phyloP scores from a whole-genome alignment of 2,329 filamentous ascomycete species.

The Botryotinia globosa region DNA sequence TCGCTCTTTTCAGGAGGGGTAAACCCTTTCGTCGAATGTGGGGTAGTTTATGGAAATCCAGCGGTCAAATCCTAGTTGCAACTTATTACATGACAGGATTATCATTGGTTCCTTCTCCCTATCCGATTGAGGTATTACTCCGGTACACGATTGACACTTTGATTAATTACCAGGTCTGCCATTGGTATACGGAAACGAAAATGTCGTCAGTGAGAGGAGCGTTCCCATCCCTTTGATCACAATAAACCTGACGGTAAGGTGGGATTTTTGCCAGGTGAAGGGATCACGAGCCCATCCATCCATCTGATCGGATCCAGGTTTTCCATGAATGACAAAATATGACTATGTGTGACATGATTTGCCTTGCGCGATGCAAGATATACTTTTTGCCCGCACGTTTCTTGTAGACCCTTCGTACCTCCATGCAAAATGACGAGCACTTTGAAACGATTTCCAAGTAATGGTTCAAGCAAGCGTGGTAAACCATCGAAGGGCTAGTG shows the following conservation, averaged over 20 bases:
- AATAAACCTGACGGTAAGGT: not conserved
- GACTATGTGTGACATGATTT: constrained; percentile 7
- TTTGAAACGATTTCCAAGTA: constrained; percentile 2
- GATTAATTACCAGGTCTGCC: not conserved
- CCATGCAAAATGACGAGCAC: constrained; percentile 1
- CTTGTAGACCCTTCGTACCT: constrained; percentile 1
- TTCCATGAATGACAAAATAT: not conserved
- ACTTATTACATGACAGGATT: not conserved
- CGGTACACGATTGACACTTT: not conserved
- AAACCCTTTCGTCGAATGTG: not conserved
- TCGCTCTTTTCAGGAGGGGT: not conserved
- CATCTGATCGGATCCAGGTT: not conserved
- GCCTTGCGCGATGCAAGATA: constrained; percentile 5
- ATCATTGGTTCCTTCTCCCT: not conserved
- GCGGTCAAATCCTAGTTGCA: not conserved
- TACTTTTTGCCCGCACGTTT: constrained; percentile 1
- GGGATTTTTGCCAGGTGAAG: not conserved
- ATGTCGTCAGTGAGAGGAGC: constrained; percentile 3
- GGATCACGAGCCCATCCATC: not conserved
- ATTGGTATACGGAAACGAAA: not conserved
- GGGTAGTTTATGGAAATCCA: not conserved
- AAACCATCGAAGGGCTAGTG: not conserved
- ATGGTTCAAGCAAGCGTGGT: not conserved
- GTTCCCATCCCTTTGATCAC: not conserved
- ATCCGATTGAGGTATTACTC: constrained; percentile 1